phyloP scores from a whole-genome alignment of 495 filamentous ascomycete genomes.

The Xylaria curta region DNA sequence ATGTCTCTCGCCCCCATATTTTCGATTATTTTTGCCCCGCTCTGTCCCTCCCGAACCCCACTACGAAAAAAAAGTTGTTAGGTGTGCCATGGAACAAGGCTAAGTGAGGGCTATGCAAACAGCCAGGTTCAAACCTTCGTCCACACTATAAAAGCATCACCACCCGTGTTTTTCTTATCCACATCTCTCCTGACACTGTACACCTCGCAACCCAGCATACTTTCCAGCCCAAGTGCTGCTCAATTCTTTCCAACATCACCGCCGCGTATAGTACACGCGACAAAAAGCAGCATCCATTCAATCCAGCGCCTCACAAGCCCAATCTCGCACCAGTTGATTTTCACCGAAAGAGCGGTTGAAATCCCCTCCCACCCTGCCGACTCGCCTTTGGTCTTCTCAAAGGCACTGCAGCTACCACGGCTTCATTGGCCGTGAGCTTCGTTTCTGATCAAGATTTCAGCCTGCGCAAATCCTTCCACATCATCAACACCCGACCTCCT shows the following conservation, averaged over 20 bases:
- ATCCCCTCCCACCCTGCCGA: constrained; percentile 11
- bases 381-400: constrained; percentile 76
- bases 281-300: not conserved
- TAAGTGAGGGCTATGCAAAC: constrained; percentile 19
- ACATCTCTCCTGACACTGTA: constrained; percentile 11
- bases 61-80: constrained; percentile 5
- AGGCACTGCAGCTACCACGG: constrained; percentile 72
- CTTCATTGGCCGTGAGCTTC: constrained; percentile 66
- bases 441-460: constrained; percentile 82
- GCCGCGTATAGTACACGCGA: not conserved
- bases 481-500: constrained; percentile 64
- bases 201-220: constrained; percentile 1
- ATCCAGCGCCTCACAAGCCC: not conserved
- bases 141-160: not conserved
- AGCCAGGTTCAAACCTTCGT: not conserved
- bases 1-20: constrained; percentile 14
- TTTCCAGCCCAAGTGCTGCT: not conserved
- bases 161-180: not conserved
- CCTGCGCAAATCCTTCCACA: constrained; percentile 67
- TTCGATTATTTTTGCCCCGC: constrained; percentile 5
- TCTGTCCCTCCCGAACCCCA: constrained; percentile 14
- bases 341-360: constrained; percentile 2
- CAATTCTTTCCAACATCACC: not conserved
- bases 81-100: not conserved
- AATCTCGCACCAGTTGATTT: not conserved